A percentile compares a stretch with the other conserved stretches of the same genome.
phyloP scores from a whole-genome alignment of 768 basidiomycete genomes.

The Holtermanniella nyarrowii region DNA sequence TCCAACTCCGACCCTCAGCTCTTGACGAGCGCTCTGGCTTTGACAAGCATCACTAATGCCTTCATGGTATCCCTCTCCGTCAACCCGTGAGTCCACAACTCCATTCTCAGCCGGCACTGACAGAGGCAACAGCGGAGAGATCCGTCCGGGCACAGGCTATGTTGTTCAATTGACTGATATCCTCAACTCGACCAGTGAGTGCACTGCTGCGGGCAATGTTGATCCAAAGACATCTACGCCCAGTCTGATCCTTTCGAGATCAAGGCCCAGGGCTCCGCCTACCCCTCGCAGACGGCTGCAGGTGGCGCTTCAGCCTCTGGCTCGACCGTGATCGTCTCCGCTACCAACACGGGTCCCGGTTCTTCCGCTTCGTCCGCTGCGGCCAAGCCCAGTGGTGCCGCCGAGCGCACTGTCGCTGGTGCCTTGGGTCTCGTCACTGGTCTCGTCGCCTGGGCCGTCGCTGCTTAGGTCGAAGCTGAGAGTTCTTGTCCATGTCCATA shows the following conservation, averaged over 20 bases:
- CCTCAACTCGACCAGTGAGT: conserved; percentile 32
- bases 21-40: conserved; percentile 21
- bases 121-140: conserved; percentile 9
- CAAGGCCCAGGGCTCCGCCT: conserved; percentile 33
- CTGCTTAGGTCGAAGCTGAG: too few species aligned
- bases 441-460: neutral
- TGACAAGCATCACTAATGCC: neutral
- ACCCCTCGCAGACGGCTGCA: conserved; percentile 25
- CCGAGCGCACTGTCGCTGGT: neutral
- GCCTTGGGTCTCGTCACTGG: neutral
- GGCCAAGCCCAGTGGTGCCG: neutral
- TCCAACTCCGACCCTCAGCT: conserved; percentile 16
- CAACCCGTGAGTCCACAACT: conserved; percentile 24
- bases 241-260: conserved; percentile 37
- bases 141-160: conserved; percentile 22
- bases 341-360: conserved; percentile 7
- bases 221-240: conserved; percentile 31
- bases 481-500: too few species aligned
- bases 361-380: neutral
- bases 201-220: neutral
- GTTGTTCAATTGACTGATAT: conserved; percentile 32
- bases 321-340: conserved; percentile 6
- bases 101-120: neutral
- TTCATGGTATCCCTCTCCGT: conserved; percentile 18
- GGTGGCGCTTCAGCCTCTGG: conserved; percentile 2